Evolutionary conservation across 352 stramenopile genomes (phyloP).

Genomic region (Phytophthora megakarya): DNA sequence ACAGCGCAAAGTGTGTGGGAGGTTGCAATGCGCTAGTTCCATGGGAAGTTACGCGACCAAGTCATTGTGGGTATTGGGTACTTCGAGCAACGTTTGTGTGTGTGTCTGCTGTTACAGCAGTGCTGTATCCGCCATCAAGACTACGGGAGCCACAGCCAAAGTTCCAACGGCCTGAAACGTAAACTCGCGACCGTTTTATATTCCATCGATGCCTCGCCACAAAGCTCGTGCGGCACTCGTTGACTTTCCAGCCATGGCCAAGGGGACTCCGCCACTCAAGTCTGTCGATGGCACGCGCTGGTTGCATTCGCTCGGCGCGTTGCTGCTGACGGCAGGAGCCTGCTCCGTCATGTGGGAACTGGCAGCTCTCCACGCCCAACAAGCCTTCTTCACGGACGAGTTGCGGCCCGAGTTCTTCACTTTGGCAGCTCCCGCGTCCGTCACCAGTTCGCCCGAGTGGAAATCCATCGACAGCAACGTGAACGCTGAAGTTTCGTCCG

Average conservation of each 20-base stretch:
- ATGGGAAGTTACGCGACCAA: too few species aligned
- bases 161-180: constrained; percentile 4
- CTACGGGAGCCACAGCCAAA: too few species aligned
- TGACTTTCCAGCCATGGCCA: constrained; percentile 5
- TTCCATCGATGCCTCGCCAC: constrained; percentile 10
- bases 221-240: constrained; percentile 2
- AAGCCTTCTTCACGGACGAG: constrained; percentile 24
- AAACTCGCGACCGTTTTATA: constrained; percentile 26
- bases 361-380: constrained; percentile 21
- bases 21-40: too few species aligned
- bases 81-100: too few species aligned
- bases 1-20: too few species aligned
- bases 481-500: constrained; percentile 27
- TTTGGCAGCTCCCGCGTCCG: constrained; percentile 11
- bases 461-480: constrained; percentile 22
- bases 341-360: constrained; percentile 35
- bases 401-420: constrained; percentile 29
- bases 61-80: too few species aligned
- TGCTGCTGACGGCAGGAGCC: constrained; percentile 20
- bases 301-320: constrained; percentile 28
- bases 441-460: constrained; percentile 18
- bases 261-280: constrained; percentile 12
- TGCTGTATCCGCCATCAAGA: too few species aligned
- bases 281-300: constrained; percentile 21
- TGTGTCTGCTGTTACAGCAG: too few species aligned